phyloP scores from a whole-genome alignment of 2,329 filamentous ascomycete genomes.

The Drechmeria coniospora region DNA sequence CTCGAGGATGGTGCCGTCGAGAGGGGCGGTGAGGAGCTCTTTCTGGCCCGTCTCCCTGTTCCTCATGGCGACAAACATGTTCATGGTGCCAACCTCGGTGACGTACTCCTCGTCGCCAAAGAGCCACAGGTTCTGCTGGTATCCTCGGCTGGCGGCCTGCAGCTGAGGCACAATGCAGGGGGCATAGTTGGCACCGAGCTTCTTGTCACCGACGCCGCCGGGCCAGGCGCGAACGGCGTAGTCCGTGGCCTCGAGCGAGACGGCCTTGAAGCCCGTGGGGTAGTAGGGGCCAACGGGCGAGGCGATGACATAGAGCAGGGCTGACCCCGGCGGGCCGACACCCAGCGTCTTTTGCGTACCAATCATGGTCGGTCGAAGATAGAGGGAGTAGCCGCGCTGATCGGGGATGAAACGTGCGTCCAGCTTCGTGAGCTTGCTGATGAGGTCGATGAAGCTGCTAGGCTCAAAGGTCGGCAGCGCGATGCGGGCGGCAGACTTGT shows the following conservation, averaged over 20 bases:
- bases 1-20: conserved; percentile 92
- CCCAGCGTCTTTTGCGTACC: conserved; percentile 91
- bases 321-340: conserved; percentile 80
- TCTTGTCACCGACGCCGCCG: conserved; percentile 93
- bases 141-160: conserved; percentile 77
- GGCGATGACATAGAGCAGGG: conserved; percentile 86
- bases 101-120: conserved; percentile 93
- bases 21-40: conserved; percentile 84
- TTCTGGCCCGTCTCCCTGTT: conserved; percentile 80
- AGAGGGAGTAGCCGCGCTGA: conserved; percentile 80
- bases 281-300: conserved; percentile 97
- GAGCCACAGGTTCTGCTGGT: conserved; percentile 97
- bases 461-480: conserved; percentile 77
- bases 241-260: conserved; percentile 88
- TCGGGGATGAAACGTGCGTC: conserved; percentile 84
- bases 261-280: conserved; percentile 93
- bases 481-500: conserved; percentile 81
- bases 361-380: conserved; percentile 92
- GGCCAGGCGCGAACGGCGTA: conserved; percentile 97
- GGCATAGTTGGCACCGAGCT: conserved; percentile 98
- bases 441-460: conserved; percentile 61
- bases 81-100: conserved; percentile 98
- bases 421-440: conserved; percentile 62
- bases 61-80: conserved; percentile 78
- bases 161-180: conserved; percentile 95